phyloP scores from a whole-genome alignment of 2,329 filamentous ascomycete genomes.

The Botryotinia calthae region DNA sequence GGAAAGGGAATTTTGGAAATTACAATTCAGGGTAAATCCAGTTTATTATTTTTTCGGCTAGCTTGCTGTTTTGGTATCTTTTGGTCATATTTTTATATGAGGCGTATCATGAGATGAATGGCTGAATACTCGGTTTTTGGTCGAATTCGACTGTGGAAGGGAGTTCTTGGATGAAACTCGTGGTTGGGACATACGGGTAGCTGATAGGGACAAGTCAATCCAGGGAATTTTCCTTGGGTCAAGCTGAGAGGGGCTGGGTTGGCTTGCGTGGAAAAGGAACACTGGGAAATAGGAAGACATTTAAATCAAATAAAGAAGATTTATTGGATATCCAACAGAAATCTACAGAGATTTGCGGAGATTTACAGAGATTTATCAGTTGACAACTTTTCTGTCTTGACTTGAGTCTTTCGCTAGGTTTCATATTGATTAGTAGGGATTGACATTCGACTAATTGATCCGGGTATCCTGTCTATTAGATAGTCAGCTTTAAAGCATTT shows the following conservation, averaged over 20 bases:
- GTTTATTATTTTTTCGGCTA: slow-evolving; percentile 12
- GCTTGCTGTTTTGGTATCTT: slow-evolving; percentile 9
- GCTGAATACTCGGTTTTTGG: slow-evolving; percentile 12
- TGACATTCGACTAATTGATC: background rate
- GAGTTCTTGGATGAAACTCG: slow-evolving; percentile 21
- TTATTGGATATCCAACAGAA: slow-evolving; percentile 5
- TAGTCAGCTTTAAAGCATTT: background rate
- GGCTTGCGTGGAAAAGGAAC: slow-evolving; percentile 18
- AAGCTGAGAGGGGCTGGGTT: background rate
- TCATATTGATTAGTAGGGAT: background rate
- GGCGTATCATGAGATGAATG: slow-evolving; percentile 20
- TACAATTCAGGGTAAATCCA: slow-evolving; percentile 9
- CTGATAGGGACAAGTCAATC: slow-evolving; percentile 2
- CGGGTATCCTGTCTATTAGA: background rate
- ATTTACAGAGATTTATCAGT: background rate
- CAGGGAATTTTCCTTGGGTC: background rate
- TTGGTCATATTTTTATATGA: slow-evolving; percentile 17
- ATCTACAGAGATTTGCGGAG: background rate
- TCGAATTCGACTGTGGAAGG: slow-evolving; percentile 15
- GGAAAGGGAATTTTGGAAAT: slow-evolving; percentile 16
- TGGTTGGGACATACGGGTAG: slow-evolving; percentile 16
- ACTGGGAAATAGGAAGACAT: slow-evolving; percentile 1
- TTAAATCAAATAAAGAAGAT: slow-evolving; percentile 11
- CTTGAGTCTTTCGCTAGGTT: background rate
- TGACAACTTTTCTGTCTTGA: background rate